phyloP scores from a whole-genome alignment of 805 yeast genomes.

The Yamadazyma phyllophila region DNA sequence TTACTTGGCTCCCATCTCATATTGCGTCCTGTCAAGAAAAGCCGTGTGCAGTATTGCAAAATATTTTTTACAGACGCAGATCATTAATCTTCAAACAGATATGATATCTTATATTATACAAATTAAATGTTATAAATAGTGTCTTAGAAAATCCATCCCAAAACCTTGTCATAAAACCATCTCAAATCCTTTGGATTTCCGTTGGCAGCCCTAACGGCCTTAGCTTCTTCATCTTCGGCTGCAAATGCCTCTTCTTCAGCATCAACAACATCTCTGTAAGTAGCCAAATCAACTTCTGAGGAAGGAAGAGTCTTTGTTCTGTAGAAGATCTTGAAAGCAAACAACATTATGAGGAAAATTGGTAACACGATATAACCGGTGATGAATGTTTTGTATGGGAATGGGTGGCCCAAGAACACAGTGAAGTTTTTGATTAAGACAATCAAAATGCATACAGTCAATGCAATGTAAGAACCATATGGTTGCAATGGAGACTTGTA shows the following conservation, averaged over 20 bases:
- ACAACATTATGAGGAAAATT: constrained; percentile 50
- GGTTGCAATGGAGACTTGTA: constrained; percentile 70
- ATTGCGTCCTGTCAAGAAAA: too few species aligned
- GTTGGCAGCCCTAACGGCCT: constrained; percentile 40
- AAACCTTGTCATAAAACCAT: constrained; percentile 48
- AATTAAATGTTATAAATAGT: background rate
- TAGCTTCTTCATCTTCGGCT: constrained; percentile 30
- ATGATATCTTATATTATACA: constrained; percentile 3
- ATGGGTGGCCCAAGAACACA: constrained; percentile 57
- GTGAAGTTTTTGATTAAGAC: constrained; percentile 69
- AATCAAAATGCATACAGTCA: constrained; percentile 52
- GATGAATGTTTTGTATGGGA: constrained; percentile 64
- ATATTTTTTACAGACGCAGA: background rate
- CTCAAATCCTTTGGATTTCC: constrained; percentile 40
- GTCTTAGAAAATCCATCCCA: constrained; percentile 48
- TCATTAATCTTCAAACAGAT: too few species aligned
- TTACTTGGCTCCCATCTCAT: too few species aligned
- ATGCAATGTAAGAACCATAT: constrained; percentile 60
- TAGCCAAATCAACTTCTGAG: constrained; percentile 58
- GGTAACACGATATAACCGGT: constrained; percentile 80
- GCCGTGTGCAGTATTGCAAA: background rate
- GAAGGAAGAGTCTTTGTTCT: constrained; percentile 51
- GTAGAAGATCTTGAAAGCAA: constrained; percentile 58
- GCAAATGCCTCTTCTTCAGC: constrained; percentile 47
- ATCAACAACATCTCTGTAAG: constrained; percentile 55